Evolutionary conservation across 129 eudicot species (phyloP).

Genomic region (Deinandra increscens): DNA sequence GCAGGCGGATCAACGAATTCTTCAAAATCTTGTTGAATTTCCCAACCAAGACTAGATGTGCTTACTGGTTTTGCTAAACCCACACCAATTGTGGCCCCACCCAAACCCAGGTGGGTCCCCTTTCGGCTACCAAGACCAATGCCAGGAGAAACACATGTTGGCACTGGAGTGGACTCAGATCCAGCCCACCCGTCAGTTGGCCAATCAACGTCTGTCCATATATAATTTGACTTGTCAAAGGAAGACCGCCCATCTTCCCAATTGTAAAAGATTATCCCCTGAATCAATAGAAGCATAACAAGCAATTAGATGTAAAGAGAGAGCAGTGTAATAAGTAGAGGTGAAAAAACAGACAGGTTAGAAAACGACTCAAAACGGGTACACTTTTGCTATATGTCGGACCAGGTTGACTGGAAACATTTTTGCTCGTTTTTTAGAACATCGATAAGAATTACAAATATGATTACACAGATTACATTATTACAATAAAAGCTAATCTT

Average conservation of each 20-base stretch:
- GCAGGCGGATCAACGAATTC: slow-evolving; percentile 88
- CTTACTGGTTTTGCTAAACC: slow-evolving; percentile 56
- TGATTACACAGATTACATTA: background rate
- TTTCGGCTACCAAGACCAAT: slow-evolving; percentile 83
- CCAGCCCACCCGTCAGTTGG: slow-evolving; percentile 97
- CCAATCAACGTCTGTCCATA: slow-evolving; percentile 97
- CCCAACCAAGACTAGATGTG: slow-evolving; percentile 83
- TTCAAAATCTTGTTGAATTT: slow-evolving; percentile 79
- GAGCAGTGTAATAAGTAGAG: slow-evolving; percentile 16
- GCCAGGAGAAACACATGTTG: slow-evolving; percentile 84
- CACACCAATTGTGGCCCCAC: slow-evolving; percentile 81
- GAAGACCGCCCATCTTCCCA: slow-evolving; percentile 62
- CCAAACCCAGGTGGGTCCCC: slow-evolving; percentile 83
- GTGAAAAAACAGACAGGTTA: background rate
- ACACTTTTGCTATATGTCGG: background rate
- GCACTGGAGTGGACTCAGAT: slow-evolving; percentile 76
- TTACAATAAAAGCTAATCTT: background rate
- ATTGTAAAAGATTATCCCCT: slow-evolving; percentile 77
- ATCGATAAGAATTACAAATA: background rate
- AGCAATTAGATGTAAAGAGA: slow-evolving; percentile 11
- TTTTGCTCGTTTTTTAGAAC: background rate
- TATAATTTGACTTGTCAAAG: slow-evolving; percentile 49
- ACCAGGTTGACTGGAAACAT: background rate
- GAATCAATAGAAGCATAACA: slow-evolving; percentile 30
- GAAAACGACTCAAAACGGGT: background rate